Evolutionary conservation across 257 asterid genomes (phyloP).

Genomic region (Solanum chiquidenum): DNA sequence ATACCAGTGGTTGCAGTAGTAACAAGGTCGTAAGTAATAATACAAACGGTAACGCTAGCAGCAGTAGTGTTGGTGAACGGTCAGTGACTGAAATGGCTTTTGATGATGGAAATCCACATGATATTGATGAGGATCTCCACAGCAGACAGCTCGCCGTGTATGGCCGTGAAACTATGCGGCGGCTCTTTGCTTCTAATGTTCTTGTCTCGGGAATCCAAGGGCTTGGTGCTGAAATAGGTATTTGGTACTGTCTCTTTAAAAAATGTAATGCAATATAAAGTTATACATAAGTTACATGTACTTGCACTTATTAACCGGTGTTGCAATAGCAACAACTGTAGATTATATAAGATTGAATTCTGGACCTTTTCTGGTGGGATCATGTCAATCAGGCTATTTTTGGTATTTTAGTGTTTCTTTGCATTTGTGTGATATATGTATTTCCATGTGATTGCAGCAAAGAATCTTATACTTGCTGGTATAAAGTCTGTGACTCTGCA

Average conservation of each 20-base stretch:
- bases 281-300: neutral
- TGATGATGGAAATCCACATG: conserved; percentile 62
- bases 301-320: neutral
- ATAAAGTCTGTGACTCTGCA: conserved; percentile 91
- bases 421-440: conserved; percentile 4
- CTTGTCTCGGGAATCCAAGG: conserved; percentile 91
- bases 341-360: neutral
- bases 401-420: neutral
- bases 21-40: conserved; percentile 18
- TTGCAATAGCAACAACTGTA: neutral
- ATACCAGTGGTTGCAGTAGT: conserved; percentile 11
- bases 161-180: conserved; percentile 90
- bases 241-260: neutral
- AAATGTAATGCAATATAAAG: neutral
- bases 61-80: conserved; percentile 19
- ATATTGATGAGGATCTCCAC: conserved; percentile 95
- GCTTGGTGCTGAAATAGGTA: conserved; percentile 89
- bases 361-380: neutral
- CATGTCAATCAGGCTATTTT: neutral
- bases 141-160: conserved; percentile 94
- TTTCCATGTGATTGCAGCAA: conserved; percentile 44
- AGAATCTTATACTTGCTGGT: conserved; percentile 89
- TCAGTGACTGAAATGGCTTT: conserved; percentile 74
- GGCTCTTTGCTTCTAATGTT: conserved; percentile 79
- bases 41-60: conserved; percentile 22